Evolutionary conservation across 108 stramenopile genomes (phyloP).

Genomic region (Parietichytrium sp.): DNA sequence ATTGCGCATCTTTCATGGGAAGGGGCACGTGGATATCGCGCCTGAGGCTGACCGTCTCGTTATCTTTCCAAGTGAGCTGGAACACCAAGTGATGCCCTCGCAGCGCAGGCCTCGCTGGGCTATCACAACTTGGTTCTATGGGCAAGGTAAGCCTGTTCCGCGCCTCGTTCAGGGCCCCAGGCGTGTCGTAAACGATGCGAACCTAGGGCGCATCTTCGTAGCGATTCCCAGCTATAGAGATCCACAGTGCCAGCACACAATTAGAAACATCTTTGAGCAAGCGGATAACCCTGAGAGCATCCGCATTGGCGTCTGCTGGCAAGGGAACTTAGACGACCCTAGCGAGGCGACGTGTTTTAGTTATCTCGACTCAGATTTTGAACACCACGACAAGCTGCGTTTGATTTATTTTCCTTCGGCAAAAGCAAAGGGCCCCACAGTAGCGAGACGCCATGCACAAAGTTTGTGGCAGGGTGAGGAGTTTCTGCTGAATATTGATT

Average conservation of each 20-base stretch:
- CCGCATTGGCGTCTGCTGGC: slow-evolving; percentile 10
- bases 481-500: slow-evolving; percentile 83
- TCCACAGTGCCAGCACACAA: background rate
- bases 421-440: slow-evolving; percentile 71
- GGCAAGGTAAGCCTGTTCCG: too few relatives aligned
- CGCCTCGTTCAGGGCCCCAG: too few relatives aligned
- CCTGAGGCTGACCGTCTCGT: background rate
- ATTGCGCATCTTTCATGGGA: background rate
- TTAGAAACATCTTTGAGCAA: background rate
- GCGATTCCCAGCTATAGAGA: slow-evolving; percentile 6
- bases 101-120: slow-evolving; percentile 1
- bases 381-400: background rate
- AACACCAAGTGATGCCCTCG: background rate
- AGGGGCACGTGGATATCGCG: background rate
- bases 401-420: background rate
- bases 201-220: background rate
- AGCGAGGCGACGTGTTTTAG: too few relatives aligned
- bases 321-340: background rate
- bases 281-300: background rate
- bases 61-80: background rate
- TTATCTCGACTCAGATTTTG: background rate
- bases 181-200: too few relatives aligned
- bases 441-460: slow-evolving; percentile 72
- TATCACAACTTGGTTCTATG: slow-evolving; percentile 27
- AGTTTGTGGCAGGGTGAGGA: slow-evolving; percentile 74